Conservation (phyloP, 768 basidiomycete species). For the Hygrophoropsis aurantiaca region DNA sequence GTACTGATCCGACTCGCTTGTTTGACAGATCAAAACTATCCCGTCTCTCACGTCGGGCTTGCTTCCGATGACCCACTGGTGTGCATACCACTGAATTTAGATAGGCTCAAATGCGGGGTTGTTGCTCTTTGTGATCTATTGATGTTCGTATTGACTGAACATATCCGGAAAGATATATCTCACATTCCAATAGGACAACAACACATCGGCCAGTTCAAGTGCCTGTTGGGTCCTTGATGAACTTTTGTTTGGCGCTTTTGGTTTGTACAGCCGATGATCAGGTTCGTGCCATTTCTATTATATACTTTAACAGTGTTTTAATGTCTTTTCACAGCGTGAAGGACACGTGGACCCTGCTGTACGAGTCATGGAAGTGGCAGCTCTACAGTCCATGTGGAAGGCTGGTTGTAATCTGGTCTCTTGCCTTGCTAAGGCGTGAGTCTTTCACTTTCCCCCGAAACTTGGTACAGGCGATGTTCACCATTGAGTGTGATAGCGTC, state of each 20-base stretch:
- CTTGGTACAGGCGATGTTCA: neutral
- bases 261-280: slow-evolving; percentile 46
- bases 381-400: slow-evolving; percentile 47
- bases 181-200: slow-evolving; percentile 40
- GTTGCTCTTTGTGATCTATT: slow-evolving; percentile 54
- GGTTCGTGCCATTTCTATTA: slow-evolving; percentile 36
- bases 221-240: slow-evolving; percentile 62
- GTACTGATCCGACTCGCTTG: slow-evolving; percentile 7
- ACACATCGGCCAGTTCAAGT: slow-evolving; percentile 64
- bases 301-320: slow-evolving; percentile 4
- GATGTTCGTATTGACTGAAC: slow-evolving; percentile 35
- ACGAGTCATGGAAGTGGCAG: slow-evolving; percentile 52
- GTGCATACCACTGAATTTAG: slow-evolving; percentile 54
- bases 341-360: slow-evolving; percentile 49
- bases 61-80: slow-evolving; percentile 47
- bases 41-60: slow-evolving; percentile 12
- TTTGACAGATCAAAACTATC: slow-evolving; percentile 11
- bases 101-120: slow-evolving; percentile 57
- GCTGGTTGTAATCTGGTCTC: slow-evolving; percentile 52
- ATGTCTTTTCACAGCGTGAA: slow-evolving; percentile 38
- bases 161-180: slow-evolving; percentile 6
- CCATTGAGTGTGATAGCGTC: slow-evolving; percentile 38
- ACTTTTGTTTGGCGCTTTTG: slow-evolving; percentile 52
- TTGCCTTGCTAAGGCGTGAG: slow-evolving; percentile 50
- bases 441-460: slow-evolving; percentile 5